phyloP scores from a whole-genome alignment of 306 rosid species.

The Rosa persica region DNA sequence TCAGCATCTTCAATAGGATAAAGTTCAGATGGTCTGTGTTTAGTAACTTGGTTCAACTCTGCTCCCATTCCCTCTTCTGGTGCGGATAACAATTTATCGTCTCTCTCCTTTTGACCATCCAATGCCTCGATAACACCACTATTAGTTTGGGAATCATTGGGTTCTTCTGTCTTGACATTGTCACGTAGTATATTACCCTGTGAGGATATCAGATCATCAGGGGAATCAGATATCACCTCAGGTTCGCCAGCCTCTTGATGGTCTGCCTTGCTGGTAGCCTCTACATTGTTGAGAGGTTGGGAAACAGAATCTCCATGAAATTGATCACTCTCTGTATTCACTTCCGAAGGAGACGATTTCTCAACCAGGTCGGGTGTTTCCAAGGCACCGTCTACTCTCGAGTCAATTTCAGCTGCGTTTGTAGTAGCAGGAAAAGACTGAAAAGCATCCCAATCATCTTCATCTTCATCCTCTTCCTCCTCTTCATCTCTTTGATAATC shows the following conservation, averaged over 20 bases:
- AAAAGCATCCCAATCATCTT: constrained; percentile 93
- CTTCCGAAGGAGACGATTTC: constrained; percentile 32
- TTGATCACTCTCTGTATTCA: constrained; percentile 24
- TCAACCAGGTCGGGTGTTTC: constrained; percentile 36
- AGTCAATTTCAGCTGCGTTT: constrained; percentile 47
- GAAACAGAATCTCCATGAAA: constrained; percentile 35
- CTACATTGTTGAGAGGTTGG: constrained; percentile 23
- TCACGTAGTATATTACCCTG: constrained; percentile 3
- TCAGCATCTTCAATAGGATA: constrained; percentile 31
- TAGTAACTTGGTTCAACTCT: constrained; percentile 23
- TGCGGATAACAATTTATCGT: constrained; percentile 26
- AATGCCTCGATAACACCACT: constrained; percentile 13
- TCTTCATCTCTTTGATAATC: constrained; percentile 25
- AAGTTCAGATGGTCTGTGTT: constrained; percentile 33
- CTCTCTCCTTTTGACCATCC: constrained; percentile 27
- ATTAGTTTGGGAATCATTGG: constrained; percentile 21
- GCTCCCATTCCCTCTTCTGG: neutral
- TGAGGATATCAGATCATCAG: constrained; percentile 14
- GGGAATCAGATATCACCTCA: constrained; percentile 18
- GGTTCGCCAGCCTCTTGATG: constrained; percentile 29
- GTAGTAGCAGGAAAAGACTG: constrained; percentile 79
- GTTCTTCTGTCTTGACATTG: constrained; percentile 15
- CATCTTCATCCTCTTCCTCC: constrained; percentile 46
- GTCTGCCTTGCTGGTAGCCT: constrained; percentile 6
- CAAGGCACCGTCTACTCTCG: constrained; percentile 32